Evolutionary conservation across 2,329 filamentous ascomycete genomes (phyloP), one percentile per base, ranked within the genome.

Genomic region (Colletotrichum incanum): DNA sequence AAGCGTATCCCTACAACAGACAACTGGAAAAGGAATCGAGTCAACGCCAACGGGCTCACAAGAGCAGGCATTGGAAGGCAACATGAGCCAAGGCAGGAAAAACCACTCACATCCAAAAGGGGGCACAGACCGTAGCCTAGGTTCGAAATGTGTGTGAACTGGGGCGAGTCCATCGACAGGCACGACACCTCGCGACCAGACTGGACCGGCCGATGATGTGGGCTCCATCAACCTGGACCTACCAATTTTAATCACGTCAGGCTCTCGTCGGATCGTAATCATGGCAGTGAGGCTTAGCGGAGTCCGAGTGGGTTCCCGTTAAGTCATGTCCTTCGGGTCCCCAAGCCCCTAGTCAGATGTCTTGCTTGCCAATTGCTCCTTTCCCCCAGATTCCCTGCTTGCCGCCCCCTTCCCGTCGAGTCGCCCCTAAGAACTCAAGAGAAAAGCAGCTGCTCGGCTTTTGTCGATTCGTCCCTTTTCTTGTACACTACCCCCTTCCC

Each of bases 201-300:
- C 65, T 72, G 58, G 58, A 26, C 49, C 45, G 43, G 65, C 58
- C 52, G 69, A 54, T 50, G 39, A 72, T 63, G 69, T 72, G 58
- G 69, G 50, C 14, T 72, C 68, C 68, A 45, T 67, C 37, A 71
- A 63, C 65, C 52, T 68, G 65, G 65, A 50, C 69, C 69, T 68
- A 52, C 69, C 69, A 72, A 72, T 72, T 72, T 72, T 68, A 72
- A 72, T 72, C 69, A 72, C 69, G 65, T 64, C 69, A 72, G 69
- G 65, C 69, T 43, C 65, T 52, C 56, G 58, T 68, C 69, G 69
- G 65, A 63, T 72, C 69, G 52, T 72, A 68, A 68, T 72, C 65
- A 72, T 67, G 65, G 69, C 69, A 72, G 65, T 68, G 69, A 72
- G 65, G 65, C 69, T 68, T 68, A 63, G 69, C 69, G 52, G 69